These are phyloP conservation scores for Morella rubra DNA, from an alignment of 306 rosid genomes.

Conservation along the genomic window DNA sequence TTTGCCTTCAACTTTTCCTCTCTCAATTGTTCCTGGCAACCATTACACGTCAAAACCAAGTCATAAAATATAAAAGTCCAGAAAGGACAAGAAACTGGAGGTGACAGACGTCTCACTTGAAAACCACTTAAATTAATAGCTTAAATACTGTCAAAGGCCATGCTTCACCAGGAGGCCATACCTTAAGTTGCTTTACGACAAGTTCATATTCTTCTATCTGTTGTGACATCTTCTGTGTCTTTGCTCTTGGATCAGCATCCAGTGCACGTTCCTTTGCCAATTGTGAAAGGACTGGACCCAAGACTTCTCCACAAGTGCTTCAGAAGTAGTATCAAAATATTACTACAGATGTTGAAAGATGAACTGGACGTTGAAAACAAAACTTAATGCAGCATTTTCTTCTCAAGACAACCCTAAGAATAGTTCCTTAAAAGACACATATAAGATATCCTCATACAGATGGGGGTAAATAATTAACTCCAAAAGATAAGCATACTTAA, in stretches of 20 bases:
- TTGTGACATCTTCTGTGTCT: conserved; percentile 42
- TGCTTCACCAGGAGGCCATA: conserved; percentile 24
- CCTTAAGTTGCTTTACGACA: conserved; percentile 82
- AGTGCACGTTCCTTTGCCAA: conserved; percentile 35
- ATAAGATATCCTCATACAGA: background rate
- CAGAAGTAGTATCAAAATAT: conserved; percentile 26
- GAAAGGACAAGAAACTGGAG: conserved; percentile 13
- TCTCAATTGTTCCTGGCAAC: conserved; percentile 66
- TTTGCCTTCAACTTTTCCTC: conserved; percentile 80
- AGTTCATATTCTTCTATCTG: conserved; percentile 65
- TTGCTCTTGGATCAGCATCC: conserved; percentile 39
- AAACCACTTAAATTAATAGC: conserved; percentile 10
- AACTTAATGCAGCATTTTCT: background rate
- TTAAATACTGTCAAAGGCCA: conserved; percentile 3
- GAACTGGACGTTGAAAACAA: conserved; percentile 6
- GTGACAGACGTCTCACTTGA: conserved; percentile 1
- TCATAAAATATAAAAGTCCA: conserved; percentile 17
- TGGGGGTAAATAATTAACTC: background rate
- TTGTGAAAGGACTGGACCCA: conserved; percentile 48
- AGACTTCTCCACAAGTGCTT: conserved; percentile 55
- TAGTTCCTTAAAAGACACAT: background rate
- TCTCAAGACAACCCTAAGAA: background rate
- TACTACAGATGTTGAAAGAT: conserved; percentile 11
- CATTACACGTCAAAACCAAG: conserved; percentile 19
- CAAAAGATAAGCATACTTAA: background rate